Evolutionary conservation across 2,329 filamentous ascomycete genomes (phyloP).

Genomic region (Ophiostoma angusticollis): DNA sequence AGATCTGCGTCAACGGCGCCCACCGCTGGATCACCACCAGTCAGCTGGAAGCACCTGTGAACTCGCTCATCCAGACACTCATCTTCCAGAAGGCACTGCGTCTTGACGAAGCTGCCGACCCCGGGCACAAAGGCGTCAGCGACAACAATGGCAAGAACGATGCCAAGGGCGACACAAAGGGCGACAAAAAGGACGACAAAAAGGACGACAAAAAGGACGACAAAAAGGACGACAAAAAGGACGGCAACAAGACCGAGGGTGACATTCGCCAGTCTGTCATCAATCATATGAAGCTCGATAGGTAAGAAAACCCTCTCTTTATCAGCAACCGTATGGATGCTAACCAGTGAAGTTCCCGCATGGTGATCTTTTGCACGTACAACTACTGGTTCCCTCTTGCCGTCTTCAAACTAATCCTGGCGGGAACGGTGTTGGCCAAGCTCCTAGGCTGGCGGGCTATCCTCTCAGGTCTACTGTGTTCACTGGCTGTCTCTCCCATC

Average conservation of each 20-base stretch:
- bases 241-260: slow-evolving; percentile 7
- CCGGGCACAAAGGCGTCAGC: slow-evolving; percentile 4
- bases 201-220: slow-evolving; percentile 11
- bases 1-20: slow-evolving; percentile 20
- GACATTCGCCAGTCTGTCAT: slow-evolving; percentile 23
- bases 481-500: slow-evolving; percentile 18
- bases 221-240: not conserved
- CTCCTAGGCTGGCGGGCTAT: slow-evolving; percentile 23
- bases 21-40: slow-evolving; percentile 23
- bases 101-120: slow-evolving; percentile 21
- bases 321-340: too few species aligned
- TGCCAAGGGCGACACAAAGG: not conserved
- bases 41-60: slow-evolving; percentile 21
- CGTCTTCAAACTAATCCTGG: slow-evolving; percentile 22
- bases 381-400: slow-evolving; percentile 23
- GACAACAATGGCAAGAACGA: slow-evolving; percentile 4
- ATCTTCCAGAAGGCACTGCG: slow-evolving; percentile 25
- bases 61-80: slow-evolving; percentile 21
- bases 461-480: slow-evolving; percentile 19
- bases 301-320: slow-evolving; percentile 12
- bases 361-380: slow-evolving; percentile 21
- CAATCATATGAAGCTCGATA: slow-evolving; percentile 26
- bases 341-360: slow-evolving; percentile 16
- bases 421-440: slow-evolving; percentile 19
- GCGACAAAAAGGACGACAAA: not conserved